Evolutionary conservation across 2,329 filamentous ascomycete genomes (phyloP).

Genomic region (Zymoseptoria ardabiliae): DNA sequence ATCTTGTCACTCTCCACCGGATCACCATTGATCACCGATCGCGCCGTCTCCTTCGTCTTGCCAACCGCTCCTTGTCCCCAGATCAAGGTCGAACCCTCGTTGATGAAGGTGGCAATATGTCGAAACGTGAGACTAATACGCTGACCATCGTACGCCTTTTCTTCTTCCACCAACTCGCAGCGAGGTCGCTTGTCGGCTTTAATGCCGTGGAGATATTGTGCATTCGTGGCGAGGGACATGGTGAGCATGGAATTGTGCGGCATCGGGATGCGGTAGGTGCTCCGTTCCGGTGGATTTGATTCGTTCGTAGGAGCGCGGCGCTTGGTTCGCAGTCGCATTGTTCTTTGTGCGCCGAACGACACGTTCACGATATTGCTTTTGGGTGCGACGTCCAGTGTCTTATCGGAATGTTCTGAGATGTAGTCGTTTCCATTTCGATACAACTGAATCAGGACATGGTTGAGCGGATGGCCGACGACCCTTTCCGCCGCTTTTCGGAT

Average conservation of each 20-base stretch:
- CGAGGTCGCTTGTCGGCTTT: conserved; percentile 70
- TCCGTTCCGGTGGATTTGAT: conserved; percentile 27
- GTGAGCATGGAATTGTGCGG: conserved; percentile 85
- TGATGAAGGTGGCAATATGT: conserved; percentile 76
- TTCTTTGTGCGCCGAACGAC: conserved; percentile 83
- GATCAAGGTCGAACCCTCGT: conserved; percentile 57
- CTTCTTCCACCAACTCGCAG: conserved; percentile 59
- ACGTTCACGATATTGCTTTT: conserved; percentile 84
- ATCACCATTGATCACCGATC: conserved; percentile 61
- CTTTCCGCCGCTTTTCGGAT: conserved; percentile 65
- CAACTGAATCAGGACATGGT: conserved; percentile 87
- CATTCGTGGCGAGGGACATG: conserved; percentile 75
- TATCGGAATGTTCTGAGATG: conserved; percentile 95
- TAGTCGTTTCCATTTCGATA: conserved; percentile 86
- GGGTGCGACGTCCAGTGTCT: conserved; percentile 81
- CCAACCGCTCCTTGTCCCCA: conserved; percentile 85
- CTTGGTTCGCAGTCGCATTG: conserved; percentile 84
- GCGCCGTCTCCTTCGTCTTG: conserved; percentile 57
- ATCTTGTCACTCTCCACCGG: conserved; percentile 58
- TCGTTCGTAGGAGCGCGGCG: conserved; percentile 34
- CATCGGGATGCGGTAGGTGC: conserved; percentile 61
- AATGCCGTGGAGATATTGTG: conserved; percentile 86
- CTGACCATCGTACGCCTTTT: conserved; percentile 64
- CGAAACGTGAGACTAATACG: conserved; percentile 92
- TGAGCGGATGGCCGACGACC: conserved; percentile 69